Conservation (phyloP, 768 basidiomycete genomes). For the Hebeloma cylindrosporum region DNA sequence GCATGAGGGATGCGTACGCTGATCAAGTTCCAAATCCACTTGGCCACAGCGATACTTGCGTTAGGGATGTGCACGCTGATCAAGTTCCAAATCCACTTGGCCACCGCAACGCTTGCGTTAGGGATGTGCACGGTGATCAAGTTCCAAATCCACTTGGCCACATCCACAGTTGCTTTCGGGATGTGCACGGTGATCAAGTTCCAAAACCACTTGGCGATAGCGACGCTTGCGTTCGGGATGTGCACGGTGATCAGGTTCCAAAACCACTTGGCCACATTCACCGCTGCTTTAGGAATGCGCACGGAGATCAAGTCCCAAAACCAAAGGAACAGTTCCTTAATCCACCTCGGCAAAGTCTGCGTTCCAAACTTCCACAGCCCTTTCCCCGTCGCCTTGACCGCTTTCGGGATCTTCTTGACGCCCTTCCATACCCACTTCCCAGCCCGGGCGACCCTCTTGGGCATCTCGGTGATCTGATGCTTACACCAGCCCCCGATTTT, state of each 20-base stretch:
- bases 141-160: conserved; percentile 3
- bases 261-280: neutral
- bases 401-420: conserved; percentile 2
- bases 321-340: neutral
- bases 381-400: neutral
- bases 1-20: no score
- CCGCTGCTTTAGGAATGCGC: conserved; percentile 2
- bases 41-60: neutral
- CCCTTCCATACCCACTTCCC: no score
- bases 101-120: neutral
- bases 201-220: neutral
- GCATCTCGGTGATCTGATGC: neutral
- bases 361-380: conserved; percentile 6
- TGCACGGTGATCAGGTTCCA: conserved; percentile 1
- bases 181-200: conserved; percentile 1
- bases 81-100: conserved; percentile 3
- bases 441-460: conserved; percentile 7
- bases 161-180: neutral
- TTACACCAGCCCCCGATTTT: conserved; percentile 7
- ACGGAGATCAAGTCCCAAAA: conserved; percentile 1
- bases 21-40: neutral
- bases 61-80: neutral
- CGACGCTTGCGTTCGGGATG: neutral
- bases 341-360: conserved; percentile 2
- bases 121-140: conserved; percentile 1